Base-by-base conservation (phyloP, 75 land plant species). In the Cunninghamia lanceolata region DNA sequence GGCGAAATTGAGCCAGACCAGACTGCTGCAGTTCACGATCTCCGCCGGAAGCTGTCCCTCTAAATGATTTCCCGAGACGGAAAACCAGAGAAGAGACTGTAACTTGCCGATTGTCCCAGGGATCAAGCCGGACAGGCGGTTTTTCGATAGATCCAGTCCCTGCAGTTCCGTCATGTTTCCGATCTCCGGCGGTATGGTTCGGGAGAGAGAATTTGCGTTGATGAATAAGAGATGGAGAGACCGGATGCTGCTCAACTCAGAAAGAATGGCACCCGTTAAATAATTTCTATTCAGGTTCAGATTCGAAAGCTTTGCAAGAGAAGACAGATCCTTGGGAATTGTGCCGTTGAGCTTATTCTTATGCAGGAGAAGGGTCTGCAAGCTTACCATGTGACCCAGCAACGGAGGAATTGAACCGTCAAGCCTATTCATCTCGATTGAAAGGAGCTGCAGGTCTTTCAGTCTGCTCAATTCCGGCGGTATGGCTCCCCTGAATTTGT, bases 141-240 rank as follows among this genome's bases (percentile, higher is more conserved):
- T 96, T 88, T 77, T 91, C 38, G 94, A 92, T 53, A 96, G 90
- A 90, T n/a, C n/a, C n/a, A n/a, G n/a, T n/a, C n/a, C n/a, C n/a
- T n/a, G n/a, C n/a, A n/a, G n/a, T n/a, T n/a, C 93, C 96, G 56
- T 17, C 36, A 96, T 52, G 28, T 86, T 87, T 42, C 96, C 92
- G 34, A 86, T 89, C 53, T 91, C 94, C 21, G 79, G 84, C 36
- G 94, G 96, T 74, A 95, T 93, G 4, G 36, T 53, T 13, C 95
- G 94, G 54, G 28, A 54, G 82, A 95, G 91, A 19, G 45, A 75
- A 42, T 92, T 95, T 21, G 87, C 32, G 1, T 90, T 84, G 15
- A 95, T 88, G 16, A 90, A 75, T 83, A 94, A 83, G 83, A 85
- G 66, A n/a, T n/a, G n/a, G n/a, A n/a, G n/a, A n/a, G n/a, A n/a